Percentiles rank a stretch among this genome's conserved stretches.
Evolutionary conservation across 1,139 yeast species (phyloP).

Genomic region (Blastobotrys niveus): DNA sequence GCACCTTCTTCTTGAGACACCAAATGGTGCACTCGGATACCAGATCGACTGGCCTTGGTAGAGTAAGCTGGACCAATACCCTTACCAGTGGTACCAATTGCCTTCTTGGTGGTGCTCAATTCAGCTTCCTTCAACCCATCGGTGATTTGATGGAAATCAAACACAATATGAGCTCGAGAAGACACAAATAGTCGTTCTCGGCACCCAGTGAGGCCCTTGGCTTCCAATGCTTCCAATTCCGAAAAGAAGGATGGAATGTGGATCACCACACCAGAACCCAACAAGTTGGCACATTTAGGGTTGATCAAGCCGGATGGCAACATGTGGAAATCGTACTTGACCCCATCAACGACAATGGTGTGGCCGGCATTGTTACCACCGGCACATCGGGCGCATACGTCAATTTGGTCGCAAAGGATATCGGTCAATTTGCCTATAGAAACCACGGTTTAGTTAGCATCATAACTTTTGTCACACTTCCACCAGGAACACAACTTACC

Average conservation of each 20-base stretch:
- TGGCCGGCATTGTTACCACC: conserved; percentile 99
- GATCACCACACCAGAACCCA: conserved; percentile 96
- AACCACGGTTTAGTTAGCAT: too few species aligned
- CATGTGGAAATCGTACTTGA: conserved; percentile 97
- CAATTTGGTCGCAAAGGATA: conserved; percentile 85
- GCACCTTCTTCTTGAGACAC: conserved; percentile 85
- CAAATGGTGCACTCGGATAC: conserved; percentile 92
- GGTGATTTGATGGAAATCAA: conserved; percentile 95
- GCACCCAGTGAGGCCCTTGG: conserved; percentile 66
- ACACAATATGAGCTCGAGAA: conserved; percentile 92
- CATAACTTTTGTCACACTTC: too few species aligned
- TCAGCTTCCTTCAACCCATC: conserved; percentile 95
- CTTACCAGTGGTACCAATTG: conserved; percentile 97
- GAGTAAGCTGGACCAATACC: conserved; percentile 99
- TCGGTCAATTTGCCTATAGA: conserved; percentile 98
- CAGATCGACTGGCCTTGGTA: conserved; percentile 95
- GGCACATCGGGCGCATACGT: conserved; percentile 95
- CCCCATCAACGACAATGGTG: conserved; percentile 85
- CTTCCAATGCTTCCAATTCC: conserved; percentile 75
- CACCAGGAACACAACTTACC: conserved; percentile 93
- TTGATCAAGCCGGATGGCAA: conserved; percentile 95
- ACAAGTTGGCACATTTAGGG: conserved; percentile 79
- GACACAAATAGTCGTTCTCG: conserved; percentile 78
- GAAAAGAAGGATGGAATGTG: conserved; percentile 90
- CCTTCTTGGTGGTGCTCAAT: conserved; percentile 74